Percentiles rank a stretch among this genome's conserved stretches.
Conservation (phyloP, 371 early-diverging fungal species). For the Smittium mucronatum region DNA sequence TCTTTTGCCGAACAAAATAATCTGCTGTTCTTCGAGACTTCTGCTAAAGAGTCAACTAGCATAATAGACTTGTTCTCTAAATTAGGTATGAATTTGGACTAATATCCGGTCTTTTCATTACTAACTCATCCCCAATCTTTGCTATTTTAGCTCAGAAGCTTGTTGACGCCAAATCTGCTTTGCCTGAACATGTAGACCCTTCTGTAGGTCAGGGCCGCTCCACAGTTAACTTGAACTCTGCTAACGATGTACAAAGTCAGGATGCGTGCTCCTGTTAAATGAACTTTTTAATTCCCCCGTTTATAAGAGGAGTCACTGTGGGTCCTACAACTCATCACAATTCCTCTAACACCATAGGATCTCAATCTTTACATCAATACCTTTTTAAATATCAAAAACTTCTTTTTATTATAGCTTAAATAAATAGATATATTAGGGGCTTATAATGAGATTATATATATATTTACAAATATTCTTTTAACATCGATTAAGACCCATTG, state of each 20-base stretch:
- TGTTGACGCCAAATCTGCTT: neutral
- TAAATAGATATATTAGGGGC: neutral
- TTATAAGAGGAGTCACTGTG: neutral
- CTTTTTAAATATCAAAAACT: neutral
- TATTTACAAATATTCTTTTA: neutral
- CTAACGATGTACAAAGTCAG: neutral
- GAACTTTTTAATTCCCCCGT: neutral
- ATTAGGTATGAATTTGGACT: slow-evolving; percentile 44
- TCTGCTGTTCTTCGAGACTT: slow-evolving; percentile 84
- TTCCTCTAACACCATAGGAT: neutral
- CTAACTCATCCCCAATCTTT: neutral
- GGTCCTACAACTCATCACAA: neutral
- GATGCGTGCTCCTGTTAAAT: slow-evolving; percentile 1
- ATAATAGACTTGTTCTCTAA: slow-evolving; percentile 76
- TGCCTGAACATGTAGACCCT: neutral
- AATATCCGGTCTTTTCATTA: neutral
- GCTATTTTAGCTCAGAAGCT: neutral
- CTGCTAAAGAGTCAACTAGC: slow-evolving; percentile 80
- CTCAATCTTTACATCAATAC: neutral
- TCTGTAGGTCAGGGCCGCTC: neutral
- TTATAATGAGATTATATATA: neutral
- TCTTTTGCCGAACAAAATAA: slow-evolving; percentile 78
- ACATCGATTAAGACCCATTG: neutral
- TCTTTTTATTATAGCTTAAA: neutral
- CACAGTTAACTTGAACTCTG: neutral